A percentile compares a stretch with the other conserved stretches of the same genome.
These are phyloP conservation scores for Xanthoparmelia taractica DNA, from an alignment of 495 filamentous ascomycete genomes.

Conservation along the genomic window DNA sequence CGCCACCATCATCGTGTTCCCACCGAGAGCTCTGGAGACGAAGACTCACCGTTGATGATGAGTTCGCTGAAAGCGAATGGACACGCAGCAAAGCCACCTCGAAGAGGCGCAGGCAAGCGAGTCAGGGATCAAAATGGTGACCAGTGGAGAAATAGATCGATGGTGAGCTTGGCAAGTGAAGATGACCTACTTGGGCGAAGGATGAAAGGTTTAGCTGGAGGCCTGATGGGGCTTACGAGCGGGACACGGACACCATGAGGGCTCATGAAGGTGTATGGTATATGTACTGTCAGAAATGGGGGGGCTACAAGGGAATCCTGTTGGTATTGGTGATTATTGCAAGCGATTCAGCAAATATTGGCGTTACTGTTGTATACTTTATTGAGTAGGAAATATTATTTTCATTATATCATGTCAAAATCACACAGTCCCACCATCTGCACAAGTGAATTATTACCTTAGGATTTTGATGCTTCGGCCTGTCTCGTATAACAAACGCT, in stretches of 20 bases:
- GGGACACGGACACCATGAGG: slow-evolving; percentile 22
- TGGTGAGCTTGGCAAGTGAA: slow-evolving; percentile 69
- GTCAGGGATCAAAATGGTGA: slow-evolving; percentile 22
- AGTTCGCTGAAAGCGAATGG: slow-evolving; percentile 32
- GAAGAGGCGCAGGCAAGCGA: slow-evolving; percentile 20
- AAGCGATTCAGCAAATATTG: background rate
- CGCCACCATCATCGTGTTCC: slow-evolving; percentile 39
- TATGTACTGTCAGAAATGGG: background rate
- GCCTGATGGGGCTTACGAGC: slow-evolving; percentile 56
- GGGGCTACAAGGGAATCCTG: background rate
- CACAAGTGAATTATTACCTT: background rate
- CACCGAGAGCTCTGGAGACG: slow-evolving; percentile 66
- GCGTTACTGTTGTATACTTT: too few species aligned
- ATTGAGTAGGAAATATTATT: too few species aligned
- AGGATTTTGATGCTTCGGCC: slow-evolving; percentile 4
- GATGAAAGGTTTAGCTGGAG: slow-evolving; percentile 76
- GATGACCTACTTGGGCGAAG: slow-evolving; percentile 76
- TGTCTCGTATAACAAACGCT: too few species aligned
- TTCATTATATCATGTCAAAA: too few species aligned
- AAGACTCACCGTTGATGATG: slow-evolving; percentile 78
- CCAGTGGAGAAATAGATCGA: slow-evolving; percentile 43
- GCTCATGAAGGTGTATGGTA: background rate
- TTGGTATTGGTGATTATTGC: background rate
- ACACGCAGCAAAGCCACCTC: slow-evolving; percentile 2
- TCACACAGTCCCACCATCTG: background rate